A percentile compares a stretch with the other conserved stretches of the same genome.
Conservation (phyloP, 2,329 filamentous ascomycete genomes). For the Phaeomoniella chlamydospora region DNA sequence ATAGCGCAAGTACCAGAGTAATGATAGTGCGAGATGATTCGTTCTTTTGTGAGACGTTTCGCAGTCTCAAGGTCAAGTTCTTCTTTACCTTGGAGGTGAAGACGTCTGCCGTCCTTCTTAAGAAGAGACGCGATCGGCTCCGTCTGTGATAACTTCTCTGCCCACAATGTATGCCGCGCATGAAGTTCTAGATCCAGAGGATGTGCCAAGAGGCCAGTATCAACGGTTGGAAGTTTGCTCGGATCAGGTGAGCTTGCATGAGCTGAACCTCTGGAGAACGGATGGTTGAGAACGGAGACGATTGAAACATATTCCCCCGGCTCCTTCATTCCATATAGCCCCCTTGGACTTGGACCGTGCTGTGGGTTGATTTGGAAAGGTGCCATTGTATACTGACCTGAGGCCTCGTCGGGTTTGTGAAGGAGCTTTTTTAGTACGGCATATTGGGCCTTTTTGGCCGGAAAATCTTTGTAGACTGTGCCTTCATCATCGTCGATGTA, state of each 20-base stretch:
- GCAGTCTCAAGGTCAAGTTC: not conserved
- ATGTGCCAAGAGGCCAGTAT: conserved; percentile 28
- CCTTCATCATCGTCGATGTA: not conserved
- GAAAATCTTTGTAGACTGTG: not conserved
- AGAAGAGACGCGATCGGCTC: conserved; percentile 16
- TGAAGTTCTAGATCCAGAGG: conserved; percentile 25
- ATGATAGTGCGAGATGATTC: conserved; percentile 2
- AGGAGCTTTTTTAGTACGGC: not conserved
- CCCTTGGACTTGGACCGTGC: not conserved
- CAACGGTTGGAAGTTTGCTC: conserved; percentile 22
- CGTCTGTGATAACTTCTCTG: conserved; percentile 15
- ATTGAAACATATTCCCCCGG: not conserved
- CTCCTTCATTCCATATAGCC: not conserved
- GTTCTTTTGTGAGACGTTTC: not conserved
- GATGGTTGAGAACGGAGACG: conserved; percentile 4
- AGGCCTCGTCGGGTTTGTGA: not conserved
- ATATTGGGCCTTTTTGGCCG: not conserved
- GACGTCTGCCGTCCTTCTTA: conserved; percentile 13
- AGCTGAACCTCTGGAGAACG: conserved; percentile 30
- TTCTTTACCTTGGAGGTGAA: conserved; percentile 4
- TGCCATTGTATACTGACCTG: not conserved
- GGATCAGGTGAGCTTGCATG: conserved; percentile 22
- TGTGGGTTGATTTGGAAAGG: not conserved
- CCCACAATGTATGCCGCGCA: conserved; percentile 15
- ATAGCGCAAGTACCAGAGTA: conserved; percentile 13